Conservation (phyloP, 2,329 filamentous ascomycete species). For the Penicillium verrucosum region DNA sequence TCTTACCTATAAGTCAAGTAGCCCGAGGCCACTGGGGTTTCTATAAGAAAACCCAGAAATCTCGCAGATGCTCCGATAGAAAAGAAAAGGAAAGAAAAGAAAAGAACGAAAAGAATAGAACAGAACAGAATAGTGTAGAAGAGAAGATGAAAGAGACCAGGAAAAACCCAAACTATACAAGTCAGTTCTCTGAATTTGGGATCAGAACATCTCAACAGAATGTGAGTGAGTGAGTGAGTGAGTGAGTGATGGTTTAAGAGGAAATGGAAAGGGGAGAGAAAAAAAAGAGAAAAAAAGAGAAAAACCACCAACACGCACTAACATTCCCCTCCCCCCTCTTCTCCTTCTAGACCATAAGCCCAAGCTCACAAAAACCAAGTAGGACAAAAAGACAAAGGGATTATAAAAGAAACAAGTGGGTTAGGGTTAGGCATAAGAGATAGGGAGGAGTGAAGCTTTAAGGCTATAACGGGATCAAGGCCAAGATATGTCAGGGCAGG, state of each 20-base stretch:
- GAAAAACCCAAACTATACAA: neutral
- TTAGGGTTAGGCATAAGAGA: neutral
- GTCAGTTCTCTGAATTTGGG: neutral
- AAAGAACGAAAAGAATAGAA: neutral
- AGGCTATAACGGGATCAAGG: neutral
- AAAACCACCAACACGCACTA: neutral
- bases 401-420: neutral
- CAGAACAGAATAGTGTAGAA: neutral
- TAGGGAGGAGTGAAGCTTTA: neutral
- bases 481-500: neutral
- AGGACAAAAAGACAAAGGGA: neutral
- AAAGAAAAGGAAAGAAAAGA: neutral
- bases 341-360: neutral
- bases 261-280: constrained; percentile 3
- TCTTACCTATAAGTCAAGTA: neutral
- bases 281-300: neutral
- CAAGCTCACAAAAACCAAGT: neutral
- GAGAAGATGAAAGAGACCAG: neutral
- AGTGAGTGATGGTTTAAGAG: neutral
- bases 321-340: neutral
- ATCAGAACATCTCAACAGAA: neutral
- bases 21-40: neutral
- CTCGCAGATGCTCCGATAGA: neutral
- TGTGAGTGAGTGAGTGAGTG: neutral
- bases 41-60: neutral